Conservation (phyloP, 257 asterid genomes). For the Craterostigma plantagineum region DNA sequence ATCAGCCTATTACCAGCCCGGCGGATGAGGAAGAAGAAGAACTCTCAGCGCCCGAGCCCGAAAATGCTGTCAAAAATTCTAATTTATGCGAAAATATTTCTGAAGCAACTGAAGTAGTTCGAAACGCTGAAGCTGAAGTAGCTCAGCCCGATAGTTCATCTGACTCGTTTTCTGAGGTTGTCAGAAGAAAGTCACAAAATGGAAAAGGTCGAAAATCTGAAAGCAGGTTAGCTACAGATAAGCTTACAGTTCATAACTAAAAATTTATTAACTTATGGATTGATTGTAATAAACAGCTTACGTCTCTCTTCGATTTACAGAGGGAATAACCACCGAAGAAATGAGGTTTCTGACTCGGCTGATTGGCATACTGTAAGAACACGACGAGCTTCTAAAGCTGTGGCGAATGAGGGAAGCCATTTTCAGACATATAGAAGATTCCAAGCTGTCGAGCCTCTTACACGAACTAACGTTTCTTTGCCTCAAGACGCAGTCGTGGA, state of each 20-base stretch:
- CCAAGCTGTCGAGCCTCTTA: slow-evolving; percentile 23
- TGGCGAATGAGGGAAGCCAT: slow-evolving; percentile 18
- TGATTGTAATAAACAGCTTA: neutral
- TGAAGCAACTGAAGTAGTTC: slow-evolving; percentile 41
- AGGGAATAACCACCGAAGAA: slow-evolving; percentile 31
- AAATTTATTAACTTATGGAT: no score
- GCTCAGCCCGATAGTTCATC: slow-evolving; percentile 69
- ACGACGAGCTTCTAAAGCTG: slow-evolving; percentile 24
- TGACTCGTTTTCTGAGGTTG: slow-evolving; percentile 78
- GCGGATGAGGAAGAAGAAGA: slow-evolving; percentile 17
- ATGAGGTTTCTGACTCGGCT: slow-evolving; percentile 20
- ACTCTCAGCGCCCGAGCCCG: slow-evolving; percentile 8
- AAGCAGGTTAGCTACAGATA: slow-evolving; percentile 26
- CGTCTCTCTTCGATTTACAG: slow-evolving; percentile 16
- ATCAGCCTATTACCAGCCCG: slow-evolving; percentile 22
- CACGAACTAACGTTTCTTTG: slow-evolving; percentile 15
- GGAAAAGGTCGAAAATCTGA: slow-evolving; percentile 39
- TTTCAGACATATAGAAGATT: slow-evolving; percentile 13
- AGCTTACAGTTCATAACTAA: no score
- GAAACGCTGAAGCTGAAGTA: slow-evolving; percentile 30
- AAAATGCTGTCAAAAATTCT: slow-evolving; percentile 20
- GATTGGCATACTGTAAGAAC: slow-evolving; percentile 31
- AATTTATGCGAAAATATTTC: slow-evolving; percentile 46
- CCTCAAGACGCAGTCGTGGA: slow-evolving; percentile 12
- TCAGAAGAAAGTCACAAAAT: slow-evolving; percentile 17